Percentiles rank a stretch among this genome's conserved stretches.
These are phyloP conservation scores for Leucosporidium scottii DNA, from an alignment of 768 basidiomycete species.

Conservation along the genomic window DNA sequence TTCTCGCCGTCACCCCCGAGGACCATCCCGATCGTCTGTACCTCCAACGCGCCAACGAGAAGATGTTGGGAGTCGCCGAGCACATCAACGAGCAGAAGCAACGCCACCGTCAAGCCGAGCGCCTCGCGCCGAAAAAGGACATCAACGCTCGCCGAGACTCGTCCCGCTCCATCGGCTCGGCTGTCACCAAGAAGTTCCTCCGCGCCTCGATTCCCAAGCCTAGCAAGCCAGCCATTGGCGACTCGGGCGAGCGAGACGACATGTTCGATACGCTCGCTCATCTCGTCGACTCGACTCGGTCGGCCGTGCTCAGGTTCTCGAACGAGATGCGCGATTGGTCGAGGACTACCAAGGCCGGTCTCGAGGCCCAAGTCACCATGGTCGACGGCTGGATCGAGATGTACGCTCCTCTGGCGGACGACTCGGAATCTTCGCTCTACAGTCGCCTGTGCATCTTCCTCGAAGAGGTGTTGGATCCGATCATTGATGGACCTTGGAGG, in stretches of 20 bases:
- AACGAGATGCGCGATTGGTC: slow-evolving; percentile 35
- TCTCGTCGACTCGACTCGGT: slow-evolving; percentile 19
- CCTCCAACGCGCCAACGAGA: slow-evolving; percentile 29
- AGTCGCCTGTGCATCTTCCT: slow-evolving; percentile 31
- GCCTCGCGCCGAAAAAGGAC: slow-evolving; percentile 29
- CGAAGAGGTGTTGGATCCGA: slow-evolving; percentile 24
- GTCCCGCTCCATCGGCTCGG: slow-evolving; percentile 9
- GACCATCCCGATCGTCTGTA: slow-evolving; percentile 30
- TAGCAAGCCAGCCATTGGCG: slow-evolving; percentile 22
- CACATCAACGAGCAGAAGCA: slow-evolving; percentile 38
- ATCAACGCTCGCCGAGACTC: slow-evolving; percentile 11
- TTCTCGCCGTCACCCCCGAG: slow-evolving; percentile 32
- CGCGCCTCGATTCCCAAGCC: slow-evolving; percentile 18
- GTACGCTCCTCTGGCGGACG: slow-evolving; percentile 30
- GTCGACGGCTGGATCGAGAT: slow-evolving; percentile 34
- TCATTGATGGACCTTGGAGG: slow-evolving; percentile 32
- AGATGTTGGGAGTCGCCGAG: slow-evolving; percentile 37
- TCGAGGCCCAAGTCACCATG: slow-evolving; percentile 28
- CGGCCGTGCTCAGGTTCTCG: slow-evolving; percentile 23
- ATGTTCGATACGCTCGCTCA: slow-evolving; percentile 30
- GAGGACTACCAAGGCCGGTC: slow-evolving; percentile 20
- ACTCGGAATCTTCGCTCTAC: slow-evolving; percentile 9
- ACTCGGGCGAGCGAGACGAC: slow-evolving; percentile 13
- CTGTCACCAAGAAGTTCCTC: slow-evolving; percentile 31
- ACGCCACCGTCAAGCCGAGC: slow-evolving; percentile 28